Conservation (phyloP, 2,329 filamentous ascomycete genomes). For the Cladosporium sp. region DNA sequence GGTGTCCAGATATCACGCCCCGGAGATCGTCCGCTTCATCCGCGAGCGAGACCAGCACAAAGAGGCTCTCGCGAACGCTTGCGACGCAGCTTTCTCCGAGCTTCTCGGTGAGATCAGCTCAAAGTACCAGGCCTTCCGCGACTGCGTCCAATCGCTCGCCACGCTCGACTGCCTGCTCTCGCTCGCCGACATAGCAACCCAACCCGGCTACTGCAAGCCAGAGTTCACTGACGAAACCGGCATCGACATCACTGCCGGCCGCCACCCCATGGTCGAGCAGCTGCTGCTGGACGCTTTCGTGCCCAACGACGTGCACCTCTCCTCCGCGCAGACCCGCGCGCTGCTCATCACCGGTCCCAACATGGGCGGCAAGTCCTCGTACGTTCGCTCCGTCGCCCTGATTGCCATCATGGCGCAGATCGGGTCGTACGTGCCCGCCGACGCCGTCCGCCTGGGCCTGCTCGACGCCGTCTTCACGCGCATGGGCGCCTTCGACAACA, state of each 20-base stretch:
- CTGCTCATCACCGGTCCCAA: slow-evolving; percentile 94
- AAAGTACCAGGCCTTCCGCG: slow-evolving; percentile 85
- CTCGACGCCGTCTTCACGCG: slow-evolving; percentile 90
- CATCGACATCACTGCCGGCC: slow-evolving; percentile 66
- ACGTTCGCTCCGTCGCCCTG: slow-evolving; percentile 85
- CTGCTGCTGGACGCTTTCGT: slow-evolving; percentile 81
- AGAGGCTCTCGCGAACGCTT: slow-evolving; percentile 85
- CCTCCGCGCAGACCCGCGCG: slow-evolving; percentile 60
- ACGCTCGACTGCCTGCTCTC: slow-evolving; percentile 86
- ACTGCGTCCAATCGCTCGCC: slow-evolving; percentile 78
- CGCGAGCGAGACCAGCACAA: slow-evolving; percentile 90
- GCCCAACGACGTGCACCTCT: slow-evolving; percentile 74
- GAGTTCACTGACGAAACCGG: slow-evolving; percentile 58
- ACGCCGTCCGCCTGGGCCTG: slow-evolving; percentile 66
- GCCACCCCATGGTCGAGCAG: slow-evolving; percentile 95
- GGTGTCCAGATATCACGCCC: slow-evolving; percentile 86
- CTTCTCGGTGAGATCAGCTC: slow-evolving; percentile 68
- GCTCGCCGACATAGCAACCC: slow-evolving; percentile 72
- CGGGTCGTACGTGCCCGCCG: slow-evolving; percentile 86
- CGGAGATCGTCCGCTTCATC: slow-evolving; percentile 75
- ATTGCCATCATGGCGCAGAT: slow-evolving; percentile 92
- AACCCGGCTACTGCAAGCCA: slow-evolving; percentile 84
- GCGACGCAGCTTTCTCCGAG: slow-evolving; percentile 70
- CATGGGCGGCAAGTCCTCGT: slow-evolving; percentile 98
- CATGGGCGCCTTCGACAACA: slow-evolving; percentile 93